These are phyloP conservation scores for Climacium dendroides DNA, from an alignment of 225 moss, liverwort and hornwort species.

Conservation along the genomic window DNA sequence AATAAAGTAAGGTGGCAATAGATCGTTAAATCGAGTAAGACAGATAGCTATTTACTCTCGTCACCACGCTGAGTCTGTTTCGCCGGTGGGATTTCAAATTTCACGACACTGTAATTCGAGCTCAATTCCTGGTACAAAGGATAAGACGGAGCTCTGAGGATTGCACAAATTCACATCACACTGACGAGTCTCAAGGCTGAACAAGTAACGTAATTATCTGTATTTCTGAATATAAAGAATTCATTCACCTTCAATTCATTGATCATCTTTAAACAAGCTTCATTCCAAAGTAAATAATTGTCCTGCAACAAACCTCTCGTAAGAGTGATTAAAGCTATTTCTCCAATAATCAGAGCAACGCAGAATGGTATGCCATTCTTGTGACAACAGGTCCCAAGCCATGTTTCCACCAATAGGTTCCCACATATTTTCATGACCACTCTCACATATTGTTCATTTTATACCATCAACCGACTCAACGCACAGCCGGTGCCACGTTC, in stretches of 20 bases:
- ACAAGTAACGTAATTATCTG: not conserved
- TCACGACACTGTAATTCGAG: not conserved
- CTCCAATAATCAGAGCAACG: not conserved
- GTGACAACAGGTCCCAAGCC: not conserved
- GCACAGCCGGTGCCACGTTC: not conserved
- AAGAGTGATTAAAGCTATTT: not conserved
- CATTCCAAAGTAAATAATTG: not conserved
- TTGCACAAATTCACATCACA: not conserved
- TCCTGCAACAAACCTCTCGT: conserved; percentile 1
- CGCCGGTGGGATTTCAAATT: not conserved
- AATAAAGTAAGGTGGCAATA: not conserved
- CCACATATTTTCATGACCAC: not conserved
- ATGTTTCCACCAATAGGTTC: not conserved
- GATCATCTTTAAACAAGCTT: not conserved
- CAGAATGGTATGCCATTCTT: not conserved
- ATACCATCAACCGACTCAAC: not conserved
- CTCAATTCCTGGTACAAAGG: not conserved
- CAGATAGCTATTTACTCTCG: not conserved
- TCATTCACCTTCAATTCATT: conserved; percentile 10
- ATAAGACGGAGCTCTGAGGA: not conserved
- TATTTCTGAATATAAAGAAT: not conserved
- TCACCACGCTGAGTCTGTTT: not conserved
- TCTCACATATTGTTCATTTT: not conserved
- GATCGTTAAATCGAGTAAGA: not conserved
- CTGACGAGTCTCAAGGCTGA: not conserved